These are phyloP conservation scores for Stenogyne calaminthoides DNA, from an alignment of 305 asterid genomes.

Conservation along the genomic window DNA sequence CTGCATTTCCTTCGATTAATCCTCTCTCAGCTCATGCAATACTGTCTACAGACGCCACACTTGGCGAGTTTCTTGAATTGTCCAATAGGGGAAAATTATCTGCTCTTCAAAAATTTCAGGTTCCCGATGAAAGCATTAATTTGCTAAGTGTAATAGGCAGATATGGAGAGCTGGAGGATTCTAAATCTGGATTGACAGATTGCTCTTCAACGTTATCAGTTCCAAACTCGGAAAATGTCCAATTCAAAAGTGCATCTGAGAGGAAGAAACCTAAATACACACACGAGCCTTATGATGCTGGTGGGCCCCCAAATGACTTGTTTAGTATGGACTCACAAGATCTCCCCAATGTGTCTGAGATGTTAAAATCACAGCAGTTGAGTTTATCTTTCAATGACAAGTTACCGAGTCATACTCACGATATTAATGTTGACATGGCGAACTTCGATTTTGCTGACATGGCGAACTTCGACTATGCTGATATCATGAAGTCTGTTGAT, in stretches of 20 bases:
- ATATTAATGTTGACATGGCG: slow-evolving; percentile 32
- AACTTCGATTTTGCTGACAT: slow-evolving; percentile 38
- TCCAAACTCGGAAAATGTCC: slow-evolving; percentile 63
- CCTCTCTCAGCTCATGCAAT: slow-evolving; percentile 95
- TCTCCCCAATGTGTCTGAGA: slow-evolving; percentile 46
- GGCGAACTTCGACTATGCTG: slow-evolving; percentile 34
- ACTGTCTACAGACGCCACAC: slow-evolving; percentile 66
- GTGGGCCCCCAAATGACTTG: slow-evolving; percentile 43
- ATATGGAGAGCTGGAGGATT: slow-evolving; percentile 90
- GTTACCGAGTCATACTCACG: slow-evolving; percentile 36
- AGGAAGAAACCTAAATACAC: slow-evolving; percentile 60
- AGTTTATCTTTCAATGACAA: slow-evolving; percentile 47
- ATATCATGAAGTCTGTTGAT: slow-evolving; percentile 38
- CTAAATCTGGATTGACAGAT: slow-evolving; percentile 89
- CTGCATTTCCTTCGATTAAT: slow-evolving; percentile 89
- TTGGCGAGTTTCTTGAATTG: slow-evolving; percentile 70
- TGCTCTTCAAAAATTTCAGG: slow-evolving; percentile 62
- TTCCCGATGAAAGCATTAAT: slow-evolving; percentile 76
- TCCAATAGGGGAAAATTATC: slow-evolving; percentile 49
- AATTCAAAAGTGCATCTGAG: slow-evolving; percentile 43
- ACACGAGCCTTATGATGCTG: slow-evolving; percentile 35
- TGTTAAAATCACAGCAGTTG: slow-evolving; percentile 44
- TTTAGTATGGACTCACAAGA: slow-evolving; percentile 48
- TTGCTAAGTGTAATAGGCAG: slow-evolving; percentile 63
- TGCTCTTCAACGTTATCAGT: slow-evolving; percentile 83